Evolutionary conservation across 2,329 filamentous ascomycete species (phyloP).

Genomic region (Ophiostoma sp.): DNA sequence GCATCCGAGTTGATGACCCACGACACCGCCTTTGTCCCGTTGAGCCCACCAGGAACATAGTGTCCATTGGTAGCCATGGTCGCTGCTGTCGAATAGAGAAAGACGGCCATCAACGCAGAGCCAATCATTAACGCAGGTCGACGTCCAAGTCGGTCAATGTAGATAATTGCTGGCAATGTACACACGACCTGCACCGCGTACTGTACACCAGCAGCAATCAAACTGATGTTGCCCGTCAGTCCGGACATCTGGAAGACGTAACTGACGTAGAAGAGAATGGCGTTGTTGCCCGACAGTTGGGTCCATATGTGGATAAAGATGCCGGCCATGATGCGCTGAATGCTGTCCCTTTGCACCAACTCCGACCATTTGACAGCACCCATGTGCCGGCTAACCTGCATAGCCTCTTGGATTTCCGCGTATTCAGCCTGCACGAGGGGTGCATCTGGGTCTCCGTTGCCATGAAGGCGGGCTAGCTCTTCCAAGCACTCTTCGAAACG

Average conservation of each 20-base stretch:
- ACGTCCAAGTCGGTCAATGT: constrained; percentile 74
- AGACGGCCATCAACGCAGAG: constrained; percentile 61
- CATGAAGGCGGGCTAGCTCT: constrained; percentile 60
- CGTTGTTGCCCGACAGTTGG: constrained; percentile 76
- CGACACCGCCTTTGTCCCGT: constrained; percentile 45
- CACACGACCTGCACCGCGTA: constrained; percentile 79
- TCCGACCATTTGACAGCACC: constrained; percentile 70
- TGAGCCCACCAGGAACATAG: constrained; percentile 37
- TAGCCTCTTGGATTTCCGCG: constrained; percentile 70
- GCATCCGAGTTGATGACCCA: constrained; percentile 45
- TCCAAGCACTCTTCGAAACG: constrained; percentile 48
- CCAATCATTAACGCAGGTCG: constrained; percentile 67
- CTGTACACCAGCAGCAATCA: constrained; percentile 68
- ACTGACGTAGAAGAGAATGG: constrained; percentile 70
- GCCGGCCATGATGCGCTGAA: constrained; percentile 71
- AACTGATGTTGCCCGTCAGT: constrained; percentile 54
- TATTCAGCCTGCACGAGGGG: constrained; percentile 68
- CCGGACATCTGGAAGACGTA: constrained; percentile 74
- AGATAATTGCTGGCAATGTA: constrained; percentile 74
- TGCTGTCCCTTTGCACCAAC: constrained; percentile 70
- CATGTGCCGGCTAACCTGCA: constrained; percentile 71
- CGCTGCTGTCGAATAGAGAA: constrained; percentile 49
- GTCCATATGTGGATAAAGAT: constrained; percentile 75
- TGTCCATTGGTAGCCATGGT: constrained; percentile 46
- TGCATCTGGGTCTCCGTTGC: constrained; percentile 62